Percentiles rank a stretch among this genome's conserved stretches.
Evolutionary conservation across 495 filamentous ascomycete species (phyloP).

Genomic region (Hyaloscypha bicolor): DNA sequence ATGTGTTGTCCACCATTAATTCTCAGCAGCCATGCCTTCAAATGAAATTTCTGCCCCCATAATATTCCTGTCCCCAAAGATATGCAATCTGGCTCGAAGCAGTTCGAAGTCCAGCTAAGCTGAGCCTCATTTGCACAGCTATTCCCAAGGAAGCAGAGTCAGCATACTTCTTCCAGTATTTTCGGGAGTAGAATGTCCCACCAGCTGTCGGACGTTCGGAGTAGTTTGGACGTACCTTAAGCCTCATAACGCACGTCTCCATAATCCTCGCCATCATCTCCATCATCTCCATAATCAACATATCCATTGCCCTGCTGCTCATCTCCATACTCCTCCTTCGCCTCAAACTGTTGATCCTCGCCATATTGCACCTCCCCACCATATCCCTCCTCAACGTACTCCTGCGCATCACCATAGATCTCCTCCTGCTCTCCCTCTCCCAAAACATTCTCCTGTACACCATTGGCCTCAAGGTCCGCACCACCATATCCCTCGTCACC

Average conservation of each 20-base stretch:
- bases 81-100: background rate
- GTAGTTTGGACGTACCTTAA: background rate
- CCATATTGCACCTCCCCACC: too few species aligned
- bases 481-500: background rate
- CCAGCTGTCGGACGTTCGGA: too few species aligned
- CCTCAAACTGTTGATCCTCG: too few species aligned
- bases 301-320: too few species aligned
- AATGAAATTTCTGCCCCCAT: background rate
- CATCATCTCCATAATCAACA: background rate
- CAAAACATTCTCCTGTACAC: background rate
- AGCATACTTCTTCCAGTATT: too few species aligned
- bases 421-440: background rate
- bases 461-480: background rate
- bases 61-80: background rate
- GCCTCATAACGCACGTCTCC: background rate
- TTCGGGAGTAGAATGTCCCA: too few species aligned
- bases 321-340: too few species aligned
- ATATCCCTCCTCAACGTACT: background rate
- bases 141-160: too few species aligned
- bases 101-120: background rate
- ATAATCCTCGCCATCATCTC: background rate
- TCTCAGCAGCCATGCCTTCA: background rate
- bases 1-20: background rate
- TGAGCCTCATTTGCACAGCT: background rate
- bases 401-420: background rate